Percentiles rank a stretch among this genome's conserved stretches.
Evolutionary conservation across 345 rosid species (phyloP).

Genomic region (Aquilaria sinensis): DNA sequence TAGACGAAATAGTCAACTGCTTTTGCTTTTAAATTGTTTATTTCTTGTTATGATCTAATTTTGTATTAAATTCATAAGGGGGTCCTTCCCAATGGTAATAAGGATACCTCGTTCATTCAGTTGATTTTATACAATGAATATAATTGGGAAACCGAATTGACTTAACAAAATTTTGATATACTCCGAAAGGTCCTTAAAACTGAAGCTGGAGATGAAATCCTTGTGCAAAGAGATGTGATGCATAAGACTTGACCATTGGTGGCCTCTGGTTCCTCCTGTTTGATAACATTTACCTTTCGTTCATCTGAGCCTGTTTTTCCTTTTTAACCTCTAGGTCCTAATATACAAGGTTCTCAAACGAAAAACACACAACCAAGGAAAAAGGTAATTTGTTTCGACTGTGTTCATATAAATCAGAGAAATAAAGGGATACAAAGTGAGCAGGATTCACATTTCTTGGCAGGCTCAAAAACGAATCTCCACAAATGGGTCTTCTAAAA

Average conservation of each 20-base stretch:
- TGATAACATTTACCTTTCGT: conserved; percentile 3
- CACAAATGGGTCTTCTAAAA: conserved; percentile 30
- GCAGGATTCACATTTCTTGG: conserved; percentile 17
- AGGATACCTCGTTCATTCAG: no score
- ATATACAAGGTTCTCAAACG: conserved; percentile 64
- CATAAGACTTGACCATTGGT: neutral
- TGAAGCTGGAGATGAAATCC: no score
- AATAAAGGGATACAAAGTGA: neutral
- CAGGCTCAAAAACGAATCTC: conserved; percentile 49
- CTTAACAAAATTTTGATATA: no score
- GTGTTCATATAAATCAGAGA: conserved; percentile 6
- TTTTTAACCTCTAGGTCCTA: conserved; percentile 41
- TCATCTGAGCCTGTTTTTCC: conserved; percentile 10
- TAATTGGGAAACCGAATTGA: no score
- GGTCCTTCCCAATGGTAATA: no score
- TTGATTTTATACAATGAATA: no score
- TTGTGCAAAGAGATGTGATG: conserved; percentile 4
- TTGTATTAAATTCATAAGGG: no score
- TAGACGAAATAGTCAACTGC: neutral
- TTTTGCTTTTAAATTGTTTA: neutral
- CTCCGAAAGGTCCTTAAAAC: no score
- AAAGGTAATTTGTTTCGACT: conserved; percentile 47
- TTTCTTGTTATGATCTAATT: conserved; percentile 7
- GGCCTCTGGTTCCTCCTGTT: neutral
- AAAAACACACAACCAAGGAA: conserved; percentile 45